These are phyloP conservation scores for Boletus insuetus DNA, from an alignment of 768 basidiomycete species.

Conservation along the genomic window DNA sequence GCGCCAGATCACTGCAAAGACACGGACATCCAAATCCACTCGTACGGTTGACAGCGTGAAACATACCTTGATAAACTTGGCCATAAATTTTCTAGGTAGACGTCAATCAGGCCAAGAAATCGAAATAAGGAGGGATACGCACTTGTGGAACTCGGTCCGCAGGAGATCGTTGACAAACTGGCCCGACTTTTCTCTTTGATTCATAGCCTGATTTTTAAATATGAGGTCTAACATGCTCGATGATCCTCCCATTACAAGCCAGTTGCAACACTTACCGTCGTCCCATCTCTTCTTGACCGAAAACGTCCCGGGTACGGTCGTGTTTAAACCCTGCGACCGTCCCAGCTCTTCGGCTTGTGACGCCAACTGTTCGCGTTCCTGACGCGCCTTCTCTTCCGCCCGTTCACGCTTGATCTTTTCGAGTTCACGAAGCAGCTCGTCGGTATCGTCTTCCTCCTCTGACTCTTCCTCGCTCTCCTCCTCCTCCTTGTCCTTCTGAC, in stretches of 20 bases:
- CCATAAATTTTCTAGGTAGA: conserved; percentile 78
- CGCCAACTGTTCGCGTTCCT: conserved; percentile 74
- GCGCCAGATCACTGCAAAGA: conserved; percentile 4
- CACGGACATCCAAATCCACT: too few species aligned
- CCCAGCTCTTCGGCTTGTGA: conserved; percentile 66
- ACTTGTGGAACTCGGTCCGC: conserved; percentile 93
- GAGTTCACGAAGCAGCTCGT: conserved; percentile 91
- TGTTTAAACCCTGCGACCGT: conserved; percentile 68
- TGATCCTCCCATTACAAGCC: not conserved
- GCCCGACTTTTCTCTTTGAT: conserved; percentile 56
- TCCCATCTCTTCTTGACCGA: conserved; percentile 94
- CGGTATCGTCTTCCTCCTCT: conserved; percentile 68
- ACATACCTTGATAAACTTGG: conserved; percentile 81
- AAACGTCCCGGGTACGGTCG: conserved; percentile 78
- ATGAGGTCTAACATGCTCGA: conserved; percentile 66
- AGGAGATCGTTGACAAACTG: conserved; percentile 95
- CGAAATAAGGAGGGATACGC: conserved; percentile 29
- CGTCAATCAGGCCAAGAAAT: conserved; percentile 7
- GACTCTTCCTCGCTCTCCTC: conserved; percentile 53
- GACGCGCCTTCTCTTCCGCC: conserved; percentile 85
- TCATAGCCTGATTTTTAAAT: conserved; percentile 97
- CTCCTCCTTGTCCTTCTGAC: conserved; percentile 33
- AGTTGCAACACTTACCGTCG: conserved; percentile 58
- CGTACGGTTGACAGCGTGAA: not conserved
- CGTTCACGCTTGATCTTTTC: conserved; percentile 97